Base-by-base conservation (phyloP, 352 stramenopile genomes). In the Pythium grandisporangium region DNA sequence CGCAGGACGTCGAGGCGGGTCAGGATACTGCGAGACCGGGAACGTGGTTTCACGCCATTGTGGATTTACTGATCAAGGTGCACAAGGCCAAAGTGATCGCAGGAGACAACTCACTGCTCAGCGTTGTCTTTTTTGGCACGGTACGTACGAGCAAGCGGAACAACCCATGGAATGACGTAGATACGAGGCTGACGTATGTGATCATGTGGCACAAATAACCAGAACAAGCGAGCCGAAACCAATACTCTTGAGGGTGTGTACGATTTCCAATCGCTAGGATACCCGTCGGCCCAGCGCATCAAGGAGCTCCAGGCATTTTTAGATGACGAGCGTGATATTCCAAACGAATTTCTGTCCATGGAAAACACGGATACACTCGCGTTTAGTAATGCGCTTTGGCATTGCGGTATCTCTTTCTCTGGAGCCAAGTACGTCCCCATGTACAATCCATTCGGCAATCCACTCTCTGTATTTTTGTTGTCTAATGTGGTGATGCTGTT, bases 351-450 rank as follows among this genome's bases (percentile, higher is more conserved):
- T 42, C 42, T 75, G 36, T 66, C 64, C 26, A 88, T 92, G 66
- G 40, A 57, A 3, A 81, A 78, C 38, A 60, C 38, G 10, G 75
- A 88, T 2, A 57, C 53, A 14, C 44, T 92, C 6, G 65, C 71
- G 2, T 75, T 92, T 50, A 92, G 78, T 57, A 92, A 92, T 23
- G 74, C 74, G 25, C 51, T 92, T 24, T 92, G 78, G 78, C 75
- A 89, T 51, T 86, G 72, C 45, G 71, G 75, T 16, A 83, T 89
- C 20, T 68, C 71, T 6, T 92, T 92, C 33, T 87, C 75, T 0
- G 79, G 74, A 17, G 75, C 78, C 47, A 85, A 85, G 78, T 91
- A 61, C 24, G 57, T n/a, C n/a, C n/a, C n/a, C n/a, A n/a, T n/a
- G n/a, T 40, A n/a, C 3, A 5, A 19, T 13, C 11, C 21, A 16